Conservation (phyloP, 257 asterid genomes). For the Marsdenia floribunda region DNA sequence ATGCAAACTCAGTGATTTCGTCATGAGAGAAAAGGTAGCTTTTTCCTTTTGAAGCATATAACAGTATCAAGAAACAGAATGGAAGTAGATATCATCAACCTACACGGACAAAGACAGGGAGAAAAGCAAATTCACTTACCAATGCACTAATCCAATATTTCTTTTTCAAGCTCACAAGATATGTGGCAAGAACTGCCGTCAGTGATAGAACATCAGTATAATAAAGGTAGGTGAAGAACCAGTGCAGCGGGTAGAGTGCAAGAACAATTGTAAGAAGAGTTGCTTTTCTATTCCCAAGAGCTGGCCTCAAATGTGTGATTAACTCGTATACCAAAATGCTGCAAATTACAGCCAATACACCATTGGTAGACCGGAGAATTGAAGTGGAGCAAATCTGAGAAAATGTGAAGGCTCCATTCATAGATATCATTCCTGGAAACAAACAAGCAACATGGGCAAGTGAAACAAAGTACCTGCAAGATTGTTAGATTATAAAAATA, state of each 20-base stretch:
- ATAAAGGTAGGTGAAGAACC: conserved; percentile 89
- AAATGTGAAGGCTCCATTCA: conserved; percentile 46
- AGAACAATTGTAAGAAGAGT: conserved; percentile 60
- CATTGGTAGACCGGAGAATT: conserved; percentile 68
- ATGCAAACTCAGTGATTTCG: conserved; percentile 18
- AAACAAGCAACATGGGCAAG: conserved; percentile 88
- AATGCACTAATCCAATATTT: conserved; percentile 66
- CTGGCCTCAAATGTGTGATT: conserved; percentile 58
- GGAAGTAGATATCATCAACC: not conserved
- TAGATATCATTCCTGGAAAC: conserved; percentile 62
- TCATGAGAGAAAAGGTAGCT: not conserved
- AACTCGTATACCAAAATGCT: conserved; percentile 65
- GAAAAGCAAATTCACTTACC: conserved; percentile 41
- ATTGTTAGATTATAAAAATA: conserved; percentile 28
- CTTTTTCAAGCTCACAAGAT: conserved; percentile 64
- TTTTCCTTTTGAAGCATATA: not conserved
- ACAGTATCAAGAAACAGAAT: not conserved
- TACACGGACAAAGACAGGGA: not conserved
- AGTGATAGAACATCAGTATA: conserved; percentile 92
- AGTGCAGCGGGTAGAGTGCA: conserved; percentile 84
- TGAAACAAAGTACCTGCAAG: conserved; percentile 94
- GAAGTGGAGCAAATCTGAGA: conserved; percentile 64
- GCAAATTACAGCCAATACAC: conserved; percentile 65
- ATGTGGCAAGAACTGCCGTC: conserved; percentile 80
- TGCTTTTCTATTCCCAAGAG: conserved; percentile 66